Percentiles rank a stretch among this genome's conserved stretches.
phyloP scores from a whole-genome alignment of 306 rosid genomes.

The Phaseolus lunatus region DNA sequence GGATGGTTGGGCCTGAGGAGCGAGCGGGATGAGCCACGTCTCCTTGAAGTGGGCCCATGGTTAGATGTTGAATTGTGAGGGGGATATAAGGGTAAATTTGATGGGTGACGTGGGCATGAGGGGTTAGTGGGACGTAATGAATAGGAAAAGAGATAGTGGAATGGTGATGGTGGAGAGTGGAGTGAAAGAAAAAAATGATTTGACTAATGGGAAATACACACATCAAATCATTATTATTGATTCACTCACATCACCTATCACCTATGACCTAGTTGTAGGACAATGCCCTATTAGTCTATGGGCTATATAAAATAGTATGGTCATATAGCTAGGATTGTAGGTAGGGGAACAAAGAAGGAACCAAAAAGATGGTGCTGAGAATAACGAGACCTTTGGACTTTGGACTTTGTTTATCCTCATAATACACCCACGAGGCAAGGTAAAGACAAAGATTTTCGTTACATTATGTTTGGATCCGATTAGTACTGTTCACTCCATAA shows the following conservation, averaged over 20 bases:
- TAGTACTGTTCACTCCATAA: too few species aligned
- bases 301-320: not conserved
- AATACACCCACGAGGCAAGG: not conserved
- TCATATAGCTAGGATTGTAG: not conserved
- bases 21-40: conserved; percentile 47
- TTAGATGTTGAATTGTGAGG: not conserved
- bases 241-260: not conserved
- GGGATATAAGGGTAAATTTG: not conserved
- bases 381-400: conserved; percentile 27
- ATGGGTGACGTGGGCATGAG: conserved; percentile 51
- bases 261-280: not conserved
- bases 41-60: conserved; percentile 23
- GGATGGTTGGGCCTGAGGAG: not conserved
- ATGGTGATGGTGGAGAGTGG: too few species aligned
- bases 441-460: conserved; percentile 31
- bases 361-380: conserved; percentile 25
- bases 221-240: conserved; percentile 40
- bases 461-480: too few species aligned
- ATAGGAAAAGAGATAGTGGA: conserved; percentile 20
- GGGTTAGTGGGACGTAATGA: conserved; percentile 48
- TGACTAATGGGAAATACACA: conserved; percentile 43
- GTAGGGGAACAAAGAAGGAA: conserved; percentile 34
- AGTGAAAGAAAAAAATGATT: conserved; percentile 56
- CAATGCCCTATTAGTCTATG: not conserved
- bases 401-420: not conserved